Conservation (phyloP, 139 green algal genomes). For the Chlamydomonas sphaeroides region DNA sequence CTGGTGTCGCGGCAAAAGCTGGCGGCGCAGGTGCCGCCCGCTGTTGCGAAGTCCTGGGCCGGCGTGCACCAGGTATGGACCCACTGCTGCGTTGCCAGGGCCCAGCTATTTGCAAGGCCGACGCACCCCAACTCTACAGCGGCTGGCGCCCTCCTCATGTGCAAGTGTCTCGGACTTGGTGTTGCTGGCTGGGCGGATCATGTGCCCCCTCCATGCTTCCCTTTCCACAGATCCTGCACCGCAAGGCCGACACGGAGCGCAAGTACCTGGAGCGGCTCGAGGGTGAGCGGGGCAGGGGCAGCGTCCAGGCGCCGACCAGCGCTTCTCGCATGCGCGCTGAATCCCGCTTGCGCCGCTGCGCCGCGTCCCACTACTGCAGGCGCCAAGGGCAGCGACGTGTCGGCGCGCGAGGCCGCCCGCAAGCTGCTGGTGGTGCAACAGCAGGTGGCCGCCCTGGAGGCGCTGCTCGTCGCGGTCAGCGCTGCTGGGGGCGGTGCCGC, state of each 20-base stretch:
- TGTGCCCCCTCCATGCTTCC: no score
- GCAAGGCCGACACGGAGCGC: constrained; percentile 74
- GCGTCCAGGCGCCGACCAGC: no score
- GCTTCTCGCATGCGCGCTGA: no score
- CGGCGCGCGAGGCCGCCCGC: constrained; percentile 70
- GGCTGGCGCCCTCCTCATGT: no score
- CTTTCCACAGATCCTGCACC: no score
- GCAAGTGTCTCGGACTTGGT: no score
- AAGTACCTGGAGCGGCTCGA: constrained; percentile 86
- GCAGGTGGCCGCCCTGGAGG: constrained; percentile 53
- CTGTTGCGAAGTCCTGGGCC: constrained; percentile 68
- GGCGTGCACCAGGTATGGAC: constrained; percentile 77
- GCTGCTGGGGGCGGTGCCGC: neutral
- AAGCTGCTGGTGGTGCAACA: constrained; percentile 54
- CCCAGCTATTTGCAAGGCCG: no score
- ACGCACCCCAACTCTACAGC: no score
- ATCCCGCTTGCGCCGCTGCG: no score
- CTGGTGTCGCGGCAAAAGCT: constrained; percentile 53
- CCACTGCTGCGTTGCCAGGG: no score
- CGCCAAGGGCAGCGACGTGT: constrained; percentile 79
- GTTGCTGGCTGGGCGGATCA: no score
- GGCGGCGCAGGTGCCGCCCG: constrained; percentile 38
- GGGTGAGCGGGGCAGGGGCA: constrained; percentile 46
- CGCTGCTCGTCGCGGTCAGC: constrained; percentile 43
- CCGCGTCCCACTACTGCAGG: no score